These are phyloP conservation scores for Magnusiomyces starmeri DNA, from an alignment of 1,139 yeast species.

Conservation along the genomic window DNA sequence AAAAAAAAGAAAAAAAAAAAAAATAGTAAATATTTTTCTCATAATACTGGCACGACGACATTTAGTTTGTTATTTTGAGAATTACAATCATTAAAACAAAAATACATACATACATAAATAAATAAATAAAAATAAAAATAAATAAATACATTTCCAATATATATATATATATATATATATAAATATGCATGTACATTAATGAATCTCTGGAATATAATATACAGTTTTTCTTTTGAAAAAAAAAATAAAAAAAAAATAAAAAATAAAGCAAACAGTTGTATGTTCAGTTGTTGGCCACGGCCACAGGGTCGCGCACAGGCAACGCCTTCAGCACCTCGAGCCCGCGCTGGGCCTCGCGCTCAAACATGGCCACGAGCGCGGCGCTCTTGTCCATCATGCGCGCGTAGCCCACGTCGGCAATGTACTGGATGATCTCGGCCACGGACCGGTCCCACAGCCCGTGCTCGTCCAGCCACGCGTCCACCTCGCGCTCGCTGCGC, in stretches of 20 bases:
- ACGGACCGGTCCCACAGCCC: constrained; percentile 60
- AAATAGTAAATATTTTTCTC: not conserved
- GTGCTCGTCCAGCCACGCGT: constrained; percentile 25
- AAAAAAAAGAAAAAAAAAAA: constrained; percentile 5
- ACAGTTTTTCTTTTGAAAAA: too few relatives aligned
- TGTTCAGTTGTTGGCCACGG: too few relatives aligned
- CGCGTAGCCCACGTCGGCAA: constrained; percentile 32
- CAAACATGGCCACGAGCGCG: constrained; percentile 27
- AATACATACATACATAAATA: constrained; percentile 2
- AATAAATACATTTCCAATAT: not conserved
- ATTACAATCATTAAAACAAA: too few relatives aligned
- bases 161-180: not conserved
- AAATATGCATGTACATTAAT: too few relatives aligned
- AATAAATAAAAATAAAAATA: not conserved
- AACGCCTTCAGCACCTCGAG: constrained; percentile 12
- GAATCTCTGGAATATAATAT: too few relatives aligned
- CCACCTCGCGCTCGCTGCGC: constrained; percentile 23
- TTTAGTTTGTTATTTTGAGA: not conserved
- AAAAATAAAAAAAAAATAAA: too few relatives aligned
- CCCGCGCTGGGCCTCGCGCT: constrained; percentile 26
- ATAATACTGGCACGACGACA: not conserved
- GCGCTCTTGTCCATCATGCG: constrained; percentile 31
- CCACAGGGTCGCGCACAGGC: constrained; percentile 13
- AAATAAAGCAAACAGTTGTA: too few relatives aligned
- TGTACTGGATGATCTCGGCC: constrained; percentile 56